A percentile compares a stretch with the other conserved stretches of the same genome.
phyloP scores from a whole-genome alignment of 2,329 filamentous ascomycete genomes.

The Fusarium musae region DNA sequence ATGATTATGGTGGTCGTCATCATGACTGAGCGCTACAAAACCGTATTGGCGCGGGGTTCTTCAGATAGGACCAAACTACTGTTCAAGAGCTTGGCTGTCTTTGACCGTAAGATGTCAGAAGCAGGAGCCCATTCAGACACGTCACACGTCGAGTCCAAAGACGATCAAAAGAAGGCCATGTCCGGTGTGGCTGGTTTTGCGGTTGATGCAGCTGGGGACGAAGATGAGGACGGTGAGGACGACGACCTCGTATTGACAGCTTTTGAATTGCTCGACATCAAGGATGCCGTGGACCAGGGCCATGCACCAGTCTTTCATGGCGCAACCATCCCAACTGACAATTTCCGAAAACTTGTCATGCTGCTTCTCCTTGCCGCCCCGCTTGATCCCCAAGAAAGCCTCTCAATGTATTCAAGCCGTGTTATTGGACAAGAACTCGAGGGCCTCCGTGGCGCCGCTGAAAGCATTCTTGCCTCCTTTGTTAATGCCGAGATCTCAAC shows the following conservation, averaged over 20 bases:
- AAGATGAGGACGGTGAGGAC: conserved; percentile 60
- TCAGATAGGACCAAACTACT: conserved; percentile 71
- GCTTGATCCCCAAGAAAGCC: conserved; percentile 70
- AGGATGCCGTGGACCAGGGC: conserved; percentile 67
- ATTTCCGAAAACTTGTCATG: conserved; percentile 76
- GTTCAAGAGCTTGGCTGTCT: conserved; percentile 77
- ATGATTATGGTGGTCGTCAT: conserved; percentile 78
- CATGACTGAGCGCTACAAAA: conserved; percentile 75
- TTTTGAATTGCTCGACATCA: conserved; percentile 73
- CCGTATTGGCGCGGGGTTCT: conserved; percentile 68
- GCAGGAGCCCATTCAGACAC: conserved; percentile 5
- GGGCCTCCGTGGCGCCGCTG: conserved; percentile 69
- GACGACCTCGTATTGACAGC: conserved; percentile 76
- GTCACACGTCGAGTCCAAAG: conserved; percentile 13
- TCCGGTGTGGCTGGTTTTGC: conserved; percentile 55
- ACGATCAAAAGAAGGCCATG: not conserved
- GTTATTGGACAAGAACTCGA: conserved; percentile 66
- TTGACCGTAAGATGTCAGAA: conserved; percentile 67
- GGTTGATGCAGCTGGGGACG: conserved; percentile 58
- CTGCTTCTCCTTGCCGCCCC: conserved; percentile 75
- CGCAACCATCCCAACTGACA: conserved; percentile 79
- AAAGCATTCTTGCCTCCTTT: conserved; percentile 74
- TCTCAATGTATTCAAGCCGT: conserved; percentile 69
- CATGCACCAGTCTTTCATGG: conserved; percentile 63
- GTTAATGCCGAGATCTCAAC: conserved; percentile 71